Percentiles rank a stretch among this genome's conserved stretches.
These are phyloP conservation scores for Aspergillus sp. DNA, from an alignment of 2,329 filamentous ascomycete genomes.

Conservation along the genomic window DNA sequence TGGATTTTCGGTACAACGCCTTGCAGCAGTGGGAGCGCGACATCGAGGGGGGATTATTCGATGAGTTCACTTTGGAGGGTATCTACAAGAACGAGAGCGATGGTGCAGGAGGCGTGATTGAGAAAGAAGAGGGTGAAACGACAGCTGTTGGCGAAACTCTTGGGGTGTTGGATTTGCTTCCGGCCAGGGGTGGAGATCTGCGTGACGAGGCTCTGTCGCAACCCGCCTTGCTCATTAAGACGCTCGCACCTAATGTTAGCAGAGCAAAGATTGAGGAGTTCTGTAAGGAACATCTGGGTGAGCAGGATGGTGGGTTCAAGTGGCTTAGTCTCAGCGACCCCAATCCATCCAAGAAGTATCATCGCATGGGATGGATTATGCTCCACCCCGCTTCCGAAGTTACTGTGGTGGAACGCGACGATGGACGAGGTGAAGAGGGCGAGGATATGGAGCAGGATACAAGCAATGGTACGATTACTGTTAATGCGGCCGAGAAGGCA, in stretches of 20 bases:
- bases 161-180: conserved; percentile 83
- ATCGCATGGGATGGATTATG: conserved; percentile 98
- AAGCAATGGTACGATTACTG: conserved; percentile 23
- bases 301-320: conserved; percentile 85
- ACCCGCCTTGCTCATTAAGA: conserved; percentile 94
- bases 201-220: conserved; percentile 82
- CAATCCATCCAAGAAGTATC: conserved; percentile 93
- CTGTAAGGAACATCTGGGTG: conserved; percentile 87
- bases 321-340: conserved; percentile 95
- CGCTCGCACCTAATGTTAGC: conserved; percentile 91
- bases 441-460: conserved; percentile 44
- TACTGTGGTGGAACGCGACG: conserved; percentile 61
- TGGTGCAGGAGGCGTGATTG: conserved; percentile 72
- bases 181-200: conserved; percentile 74
- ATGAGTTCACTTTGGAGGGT: conserved; percentile 89
- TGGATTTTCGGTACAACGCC: conserved; percentile 68
- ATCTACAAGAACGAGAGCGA: conserved; percentile 91
- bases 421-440: conserved; percentile 62
- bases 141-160: conserved; percentile 87
- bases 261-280: conserved; percentile 89
- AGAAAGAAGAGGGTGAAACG: conserved; percentile 94
- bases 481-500: conserved; percentile 69
- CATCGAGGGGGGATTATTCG: conserved; percentile 75
- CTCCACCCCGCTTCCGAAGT: conserved; percentile 71
- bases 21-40: conserved; percentile 89